Conservation (phyloP, 257 asterid genomes). For the Misopates orontium region DNA sequence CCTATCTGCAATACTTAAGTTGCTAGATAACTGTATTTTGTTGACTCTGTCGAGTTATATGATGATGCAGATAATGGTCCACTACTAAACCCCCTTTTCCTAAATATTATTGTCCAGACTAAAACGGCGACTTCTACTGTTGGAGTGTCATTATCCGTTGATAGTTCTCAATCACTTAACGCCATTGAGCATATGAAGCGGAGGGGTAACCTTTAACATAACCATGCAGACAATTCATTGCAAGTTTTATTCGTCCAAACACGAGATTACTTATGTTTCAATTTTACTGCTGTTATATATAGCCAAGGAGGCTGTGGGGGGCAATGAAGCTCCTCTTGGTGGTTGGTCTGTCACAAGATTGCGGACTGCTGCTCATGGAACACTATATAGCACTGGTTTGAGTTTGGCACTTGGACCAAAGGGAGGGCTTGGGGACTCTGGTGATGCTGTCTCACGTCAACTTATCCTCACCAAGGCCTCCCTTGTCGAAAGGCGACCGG, state of each 20-base stretch:
- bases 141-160: constrained; percentile 77
- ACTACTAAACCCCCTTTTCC: constrained; percentile 23
- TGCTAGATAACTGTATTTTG: constrained; percentile 19
- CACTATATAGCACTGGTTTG: constrained; percentile 67
- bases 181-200: constrained; percentile 69
- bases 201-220: constrained; percentile 63
- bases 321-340: constrained; percentile 93
- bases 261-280: constrained; percentile 14
- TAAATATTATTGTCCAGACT: constrained; percentile 54
- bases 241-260: constrained; percentile 8
- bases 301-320: constrained; percentile 98
- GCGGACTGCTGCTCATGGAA: constrained; percentile 96
- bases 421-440: constrained; percentile 95
- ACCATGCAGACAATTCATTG: constrained; percentile 15
- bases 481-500: constrained; percentile 95
- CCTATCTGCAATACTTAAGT: constrained; percentile 15
- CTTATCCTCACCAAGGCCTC: constrained; percentile 92
- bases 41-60: constrained; percentile 15
- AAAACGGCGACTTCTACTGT: constrained; percentile 87
- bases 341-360: constrained; percentile 94
- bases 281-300: constrained; percentile 32
- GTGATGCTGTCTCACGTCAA: constrained; percentile 95
- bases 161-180: constrained; percentile 72
- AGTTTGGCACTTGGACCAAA: constrained; percentile 87
- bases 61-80: constrained; percentile 14